Base-by-base conservation (phyloP, 345 rosid species). In the Hibiscus trionum region DNA sequence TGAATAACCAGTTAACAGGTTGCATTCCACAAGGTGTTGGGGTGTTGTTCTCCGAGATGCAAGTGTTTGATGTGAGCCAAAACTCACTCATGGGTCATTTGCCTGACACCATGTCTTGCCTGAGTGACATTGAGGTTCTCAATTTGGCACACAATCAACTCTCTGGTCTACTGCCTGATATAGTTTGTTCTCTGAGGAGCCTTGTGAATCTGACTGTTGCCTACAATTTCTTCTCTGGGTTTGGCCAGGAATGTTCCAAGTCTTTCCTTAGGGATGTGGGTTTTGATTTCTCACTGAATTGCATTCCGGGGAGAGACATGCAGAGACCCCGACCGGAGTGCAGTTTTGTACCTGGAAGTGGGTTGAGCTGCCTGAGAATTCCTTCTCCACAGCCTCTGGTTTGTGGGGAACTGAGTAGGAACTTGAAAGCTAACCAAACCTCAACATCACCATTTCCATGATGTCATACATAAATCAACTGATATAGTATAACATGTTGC, bases 21-120 rank as follows among this genome's bases (percentile, higher is more conserved):
- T 94, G 98, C 75, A 82, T 94, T 71, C 97, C 98, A 1, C 84
- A 90, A 77, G 93, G 90, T 21, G 73, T 94, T 52, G 96, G 98
- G 77, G 11, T 91, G 8, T 87, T 90, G 8, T 87, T 90, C 65
- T 70, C 82, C 1, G 89, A 87, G 26, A 81, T 90, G 62, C 82
- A 87, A 78, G 97, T 93, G 10, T 83, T 93, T 63, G 98, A 93
- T 73, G 89, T 87, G 37, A 91, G 98, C 79, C 79, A 49, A 4
- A 50, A 12, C n/a, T 50, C 55, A 50, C 55, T 50, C 55, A 50
- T 50, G 55, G 55, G 55, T 50, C 55, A 12, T 50, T 50, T 50
- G 55, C 55, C 55, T 15, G 55, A 50, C n/a, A 2, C 55, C 55
- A 50, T 50, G 1, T 50, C n/a, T 50, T 50, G 55, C n/a, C 4